Percentiles rank a stretch among this genome's conserved stretches.
These are phyloP conservation scores for Colletotrichum aenigma DNA, from an alignment of 2,329 filamentous ascomycete genomes.

Conservation along the genomic window DNA sequence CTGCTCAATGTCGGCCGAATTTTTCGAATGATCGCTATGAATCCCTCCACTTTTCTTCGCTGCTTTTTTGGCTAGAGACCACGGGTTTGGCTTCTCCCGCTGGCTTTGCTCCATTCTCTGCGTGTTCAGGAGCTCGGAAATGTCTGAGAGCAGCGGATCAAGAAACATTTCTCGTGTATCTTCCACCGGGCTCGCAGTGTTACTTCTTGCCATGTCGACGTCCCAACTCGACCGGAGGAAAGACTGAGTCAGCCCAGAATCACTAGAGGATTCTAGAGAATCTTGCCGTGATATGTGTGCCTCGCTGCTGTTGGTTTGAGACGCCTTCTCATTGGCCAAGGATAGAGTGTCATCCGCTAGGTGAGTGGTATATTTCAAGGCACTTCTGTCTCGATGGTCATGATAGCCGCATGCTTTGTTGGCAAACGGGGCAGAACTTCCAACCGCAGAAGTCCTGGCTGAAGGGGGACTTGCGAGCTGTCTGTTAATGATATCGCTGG, in stretches of 20 bases:
- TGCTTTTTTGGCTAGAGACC: conserved; percentile 10
- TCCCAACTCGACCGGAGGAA: neutral
- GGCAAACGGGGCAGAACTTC: neutral
- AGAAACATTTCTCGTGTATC: neutral
- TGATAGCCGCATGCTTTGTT: neutral
- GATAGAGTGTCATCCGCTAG: neutral
- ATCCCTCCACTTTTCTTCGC: neutral
- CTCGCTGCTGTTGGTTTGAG: neutral
- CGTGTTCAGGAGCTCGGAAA: neutral
- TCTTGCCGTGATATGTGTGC: neutral
- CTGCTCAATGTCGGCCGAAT: neutral
- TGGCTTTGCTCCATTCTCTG: neutral
- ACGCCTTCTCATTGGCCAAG: neutral
- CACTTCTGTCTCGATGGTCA: neutral
- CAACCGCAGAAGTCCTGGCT: neutral
- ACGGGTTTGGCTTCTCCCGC: conserved; percentile 10
- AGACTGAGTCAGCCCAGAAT: neutral
- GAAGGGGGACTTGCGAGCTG: neutral
- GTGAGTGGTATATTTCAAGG: neutral
- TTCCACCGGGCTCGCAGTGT: neutral
- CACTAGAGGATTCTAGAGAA: neutral
- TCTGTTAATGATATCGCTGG: neutral
- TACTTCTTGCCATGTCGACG: conserved; percentile 6
- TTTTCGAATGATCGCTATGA: neutral
- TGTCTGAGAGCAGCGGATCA: neutral